These are phyloP conservation scores for Arbutus unedo DNA, from an alignment of 148 eudicot species.

Conservation along the genomic window DNA sequence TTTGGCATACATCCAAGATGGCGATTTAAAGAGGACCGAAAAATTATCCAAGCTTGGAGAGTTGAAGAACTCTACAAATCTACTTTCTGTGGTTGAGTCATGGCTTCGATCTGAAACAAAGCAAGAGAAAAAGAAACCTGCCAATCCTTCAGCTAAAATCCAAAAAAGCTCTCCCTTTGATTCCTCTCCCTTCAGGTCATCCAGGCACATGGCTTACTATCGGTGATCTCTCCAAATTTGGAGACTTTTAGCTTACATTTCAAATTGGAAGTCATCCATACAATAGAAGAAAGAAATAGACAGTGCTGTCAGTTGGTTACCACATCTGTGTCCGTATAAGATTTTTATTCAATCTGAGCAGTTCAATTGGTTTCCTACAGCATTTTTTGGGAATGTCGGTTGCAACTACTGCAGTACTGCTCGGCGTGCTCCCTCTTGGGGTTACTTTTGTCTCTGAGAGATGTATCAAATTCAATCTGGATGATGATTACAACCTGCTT, in stretches of 20 bases:
- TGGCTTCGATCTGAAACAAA: conserved; percentile 89
- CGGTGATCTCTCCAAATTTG: conserved; percentile 40
- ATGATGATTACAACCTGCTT: background rate
- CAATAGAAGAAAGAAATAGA: background rate
- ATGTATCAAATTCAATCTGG: background rate
- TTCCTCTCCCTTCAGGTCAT: conserved; percentile 80
- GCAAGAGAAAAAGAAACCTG: conserved; percentile 68
- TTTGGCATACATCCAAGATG: conserved; percentile 89
- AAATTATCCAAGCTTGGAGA: conserved; percentile 69
- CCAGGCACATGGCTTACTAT: conserved; percentile 92
- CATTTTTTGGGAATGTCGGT: conserved; percentile 70
- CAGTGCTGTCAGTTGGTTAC: background rate
- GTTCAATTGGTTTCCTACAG: conserved; percentile 45
- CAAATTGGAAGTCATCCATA: background rate
- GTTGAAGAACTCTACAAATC: conserved; percentile 55
- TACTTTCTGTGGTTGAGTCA: conserved; percentile 86
- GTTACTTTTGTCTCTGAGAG: background rate
- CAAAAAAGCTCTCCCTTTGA: conserved; percentile 55
- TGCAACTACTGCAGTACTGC: conserved; percentile 55
- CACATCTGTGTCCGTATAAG: background rate
- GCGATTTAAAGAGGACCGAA: conserved; percentile 61
- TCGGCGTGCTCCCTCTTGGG: background rate
- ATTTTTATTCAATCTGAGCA: background rate
- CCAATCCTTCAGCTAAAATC: conserved; percentile 23
- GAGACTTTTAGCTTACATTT: background rate